Conservation (phyloP, 768 basidiomycete genomes). For the Mycena metata region DNA sequence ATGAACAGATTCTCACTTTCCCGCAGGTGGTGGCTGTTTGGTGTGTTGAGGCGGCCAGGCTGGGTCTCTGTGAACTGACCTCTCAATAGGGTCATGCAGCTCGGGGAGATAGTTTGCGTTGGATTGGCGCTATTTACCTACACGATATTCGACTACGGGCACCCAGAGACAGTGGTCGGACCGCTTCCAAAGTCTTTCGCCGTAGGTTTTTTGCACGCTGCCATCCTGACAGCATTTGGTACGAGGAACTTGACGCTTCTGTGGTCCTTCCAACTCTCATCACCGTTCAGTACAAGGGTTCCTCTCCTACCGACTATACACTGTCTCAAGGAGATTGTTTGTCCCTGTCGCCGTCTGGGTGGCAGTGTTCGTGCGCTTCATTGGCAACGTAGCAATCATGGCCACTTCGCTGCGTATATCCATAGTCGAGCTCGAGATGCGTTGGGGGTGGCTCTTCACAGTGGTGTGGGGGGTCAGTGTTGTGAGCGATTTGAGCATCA, state of each 20-base stretch:
- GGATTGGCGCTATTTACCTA: conserved; percentile 2
- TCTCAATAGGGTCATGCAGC: not conserved
- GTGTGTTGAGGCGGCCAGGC: not conserved
- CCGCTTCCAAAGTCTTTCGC: not conserved
- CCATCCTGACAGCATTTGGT: not conserved
- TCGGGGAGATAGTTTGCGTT: not conserved
- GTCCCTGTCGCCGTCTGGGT: not conserved
- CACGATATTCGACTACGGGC: conserved; percentile 9
- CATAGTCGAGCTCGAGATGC: not conserved
- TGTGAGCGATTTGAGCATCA: conserved; percentile 1
- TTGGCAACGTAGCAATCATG: not conserved
- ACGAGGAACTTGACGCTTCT: not conserved
- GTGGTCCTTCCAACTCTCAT: not conserved
- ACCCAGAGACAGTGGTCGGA: not conserved
- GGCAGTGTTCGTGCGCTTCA: not conserved
- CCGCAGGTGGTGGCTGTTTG: conserved; percentile 8
- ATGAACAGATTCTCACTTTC: not conserved
- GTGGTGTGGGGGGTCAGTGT: not conserved
- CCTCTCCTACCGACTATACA: conserved; percentile 1
- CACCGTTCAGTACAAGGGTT: conserved; percentile 10
- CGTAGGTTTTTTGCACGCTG: not conserved
- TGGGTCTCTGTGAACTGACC: not conserved
- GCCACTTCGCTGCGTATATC: not conserved
- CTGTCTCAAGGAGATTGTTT: not conserved
- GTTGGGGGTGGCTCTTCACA: conserved; percentile 1